Evolutionary conservation across 2,329 filamentous ascomycete species (phyloP).

Genomic region (Aquanectria penicillioides): DNA sequence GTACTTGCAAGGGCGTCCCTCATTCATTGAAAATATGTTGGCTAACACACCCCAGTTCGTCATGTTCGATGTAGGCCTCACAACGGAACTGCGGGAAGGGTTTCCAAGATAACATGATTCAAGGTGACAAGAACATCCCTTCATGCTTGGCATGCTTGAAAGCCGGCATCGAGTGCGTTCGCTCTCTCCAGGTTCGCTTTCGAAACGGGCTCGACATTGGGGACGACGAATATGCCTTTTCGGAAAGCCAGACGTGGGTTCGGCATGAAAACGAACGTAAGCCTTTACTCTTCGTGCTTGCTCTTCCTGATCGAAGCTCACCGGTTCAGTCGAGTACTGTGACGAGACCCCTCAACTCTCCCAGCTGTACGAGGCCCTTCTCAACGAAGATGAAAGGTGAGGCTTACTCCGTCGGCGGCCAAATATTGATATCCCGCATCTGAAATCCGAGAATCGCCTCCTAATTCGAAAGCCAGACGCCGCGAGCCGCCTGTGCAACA

Average conservation of each 20-base stretch:
- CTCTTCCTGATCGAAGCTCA: background rate
- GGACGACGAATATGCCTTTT: constrained; percentile 13
- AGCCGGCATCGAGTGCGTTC: constrained; percentile 28
- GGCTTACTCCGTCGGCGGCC: background rate
- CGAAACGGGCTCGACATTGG: constrained; percentile 25
- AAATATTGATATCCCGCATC: background rate
- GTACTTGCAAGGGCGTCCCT: constrained; percentile 5
- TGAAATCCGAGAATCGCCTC: background rate
- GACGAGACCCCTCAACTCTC: constrained; percentile 22
- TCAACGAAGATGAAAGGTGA: background rate
- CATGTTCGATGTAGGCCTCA: constrained; percentile 22
- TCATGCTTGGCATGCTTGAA: constrained; percentile 26
- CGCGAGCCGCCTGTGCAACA: background rate
- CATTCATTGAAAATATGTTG: background rate
- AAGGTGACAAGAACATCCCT: constrained; percentile 27
- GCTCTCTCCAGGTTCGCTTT: constrained; percentile 29
- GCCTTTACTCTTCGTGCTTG: background rate
- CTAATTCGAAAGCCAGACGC: background rate
- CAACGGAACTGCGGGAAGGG: no score
- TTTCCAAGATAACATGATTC: no score
- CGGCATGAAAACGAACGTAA: constrained; percentile 11
- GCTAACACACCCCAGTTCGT: constrained; percentile 19
- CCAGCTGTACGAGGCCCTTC: constrained; percentile 7
- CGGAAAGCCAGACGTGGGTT: constrained; percentile 20
- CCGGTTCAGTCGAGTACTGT: constrained; percentile 20